phyloP scores from a whole-genome alignment of 2,329 filamentous ascomycete genomes.

The Blastomyces parvus region DNA sequence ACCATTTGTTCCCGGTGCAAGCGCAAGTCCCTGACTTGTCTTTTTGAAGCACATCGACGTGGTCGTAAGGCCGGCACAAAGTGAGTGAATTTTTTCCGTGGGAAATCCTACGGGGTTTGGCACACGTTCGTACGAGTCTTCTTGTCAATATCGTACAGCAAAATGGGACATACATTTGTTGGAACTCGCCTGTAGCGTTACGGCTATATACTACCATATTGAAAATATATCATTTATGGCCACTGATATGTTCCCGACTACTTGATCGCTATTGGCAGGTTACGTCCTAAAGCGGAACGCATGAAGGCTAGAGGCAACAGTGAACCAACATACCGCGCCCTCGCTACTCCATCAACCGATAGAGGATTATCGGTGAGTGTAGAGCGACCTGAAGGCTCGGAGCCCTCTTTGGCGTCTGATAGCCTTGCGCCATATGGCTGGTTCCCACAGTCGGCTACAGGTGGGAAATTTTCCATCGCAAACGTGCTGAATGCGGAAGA shows the following conservation, averaged over 20 bases:
- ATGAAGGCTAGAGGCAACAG: conserved; percentile 6
- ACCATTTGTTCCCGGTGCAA: conserved; percentile 30
- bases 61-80: conserved; percentile 31
- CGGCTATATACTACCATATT: neutral
- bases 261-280: conserved; percentile 9
- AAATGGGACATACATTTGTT: neutral
- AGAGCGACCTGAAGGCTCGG: neutral
- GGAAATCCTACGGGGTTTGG: neutral
- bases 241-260: conserved; percentile 2
- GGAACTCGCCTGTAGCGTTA: neutral
- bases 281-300: conserved; percentile 17
- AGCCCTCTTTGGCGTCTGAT: conserved; percentile 11
- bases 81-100: conserved; percentile 16
- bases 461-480: conserved; percentile 17
- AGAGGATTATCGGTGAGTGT: neutral
- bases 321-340: neutral
- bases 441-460: conserved; percentile 21
- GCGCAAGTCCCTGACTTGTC: conserved; percentile 31
- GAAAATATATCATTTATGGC: neutral
- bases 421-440: conserved; percentile 16
- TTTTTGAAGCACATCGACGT: conserved; percentile 33
- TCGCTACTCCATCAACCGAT: neutral
- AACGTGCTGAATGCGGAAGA: conserved; percentile 18
- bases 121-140: neutral
- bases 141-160: neutral